Evolutionary conservation across 1,139 yeast species (phyloP).

Genomic region (Blastobotrys aristatus): DNA sequence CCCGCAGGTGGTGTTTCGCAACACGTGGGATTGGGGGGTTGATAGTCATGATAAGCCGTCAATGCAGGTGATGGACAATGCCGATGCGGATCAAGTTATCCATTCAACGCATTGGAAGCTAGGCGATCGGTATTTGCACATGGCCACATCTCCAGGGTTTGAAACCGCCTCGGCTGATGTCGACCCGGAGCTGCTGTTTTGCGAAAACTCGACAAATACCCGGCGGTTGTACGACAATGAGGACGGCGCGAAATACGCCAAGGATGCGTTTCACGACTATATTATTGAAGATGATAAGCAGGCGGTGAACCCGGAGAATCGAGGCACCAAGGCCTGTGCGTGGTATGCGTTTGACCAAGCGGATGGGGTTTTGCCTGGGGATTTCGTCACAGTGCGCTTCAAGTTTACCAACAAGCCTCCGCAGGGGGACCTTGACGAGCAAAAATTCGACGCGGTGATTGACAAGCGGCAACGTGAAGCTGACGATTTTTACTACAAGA

Average conservation of each 20-base stretch:
- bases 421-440: conserved; percentile 59
- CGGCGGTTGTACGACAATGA: conserved; percentile 55
- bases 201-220: conserved; percentile 85
- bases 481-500: conserved; percentile 88
- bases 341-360: conserved; percentile 74
- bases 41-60: conserved; percentile 34
- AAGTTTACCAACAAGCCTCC: conserved; percentile 50
- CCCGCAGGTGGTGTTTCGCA: conserved; percentile 84
- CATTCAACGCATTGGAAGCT: conserved; percentile 65
- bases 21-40: conserved; percentile 90
- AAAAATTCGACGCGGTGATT: conserved; percentile 67
- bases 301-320: conserved; percentile 62
- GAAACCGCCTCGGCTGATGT: conserved; percentile 42
- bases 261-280: conserved; percentile 89
- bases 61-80: background rate
- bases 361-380: conserved; percentile 82
- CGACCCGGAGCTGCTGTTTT: conserved; percentile 71
- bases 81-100: conserved; percentile 35
- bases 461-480: conserved; percentile 82
- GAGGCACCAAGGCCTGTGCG: conserved; percentile 76
- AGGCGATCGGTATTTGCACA: conserved; percentile 65
- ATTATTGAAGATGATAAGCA: conserved; percentile 56
- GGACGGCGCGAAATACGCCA: conserved; percentile 46
- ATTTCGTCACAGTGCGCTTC: conserved; percentile 82
- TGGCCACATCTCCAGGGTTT: conserved; percentile 87